Conservation (phyloP, 2,329 filamentous ascomycete species). For the Sodiomyces alkalinus region DNA sequence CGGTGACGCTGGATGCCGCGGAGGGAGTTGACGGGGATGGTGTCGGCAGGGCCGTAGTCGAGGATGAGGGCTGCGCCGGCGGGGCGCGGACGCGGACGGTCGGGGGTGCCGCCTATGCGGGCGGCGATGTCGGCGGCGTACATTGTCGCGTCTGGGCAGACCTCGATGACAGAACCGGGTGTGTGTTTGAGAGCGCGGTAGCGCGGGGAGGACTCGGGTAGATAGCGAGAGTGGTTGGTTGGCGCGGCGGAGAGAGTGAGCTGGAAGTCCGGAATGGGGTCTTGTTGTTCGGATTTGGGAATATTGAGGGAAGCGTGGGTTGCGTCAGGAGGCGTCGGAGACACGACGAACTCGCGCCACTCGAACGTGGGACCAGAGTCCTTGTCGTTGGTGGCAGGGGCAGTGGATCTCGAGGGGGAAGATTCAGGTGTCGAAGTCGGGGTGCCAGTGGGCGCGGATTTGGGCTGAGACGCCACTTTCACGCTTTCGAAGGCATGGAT, state of each 20-base stretch:
- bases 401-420: slow-evolving; percentile 21
- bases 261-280: slow-evolving; percentile 66
- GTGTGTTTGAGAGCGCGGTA: slow-evolving; percentile 60
- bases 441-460: slow-evolving; percentile 13
- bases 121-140: slow-evolving; percentile 70
- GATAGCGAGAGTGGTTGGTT: slow-evolving; percentile 71
- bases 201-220: slow-evolving; percentile 67
- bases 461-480: slow-evolving; percentile 14
- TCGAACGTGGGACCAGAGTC: slow-evolving; percentile 31
- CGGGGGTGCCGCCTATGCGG: slow-evolving; percentile 58
- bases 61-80: slow-evolving; percentile 86
- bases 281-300: slow-evolving; percentile 32
- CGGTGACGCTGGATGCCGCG: slow-evolving; percentile 73
- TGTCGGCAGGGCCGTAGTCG: slow-evolving; percentile 74
- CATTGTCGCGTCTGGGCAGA: slow-evolving; percentile 74
- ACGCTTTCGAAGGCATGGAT: slow-evolving; percentile 89
- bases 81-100: slow-evolving; percentile 41
- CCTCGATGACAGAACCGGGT: slow-evolving; percentile 62
- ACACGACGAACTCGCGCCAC: slow-evolving; percentile 75
- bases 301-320: slow-evolving; percentile 38
- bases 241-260: slow-evolving; percentile 59
- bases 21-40: slow-evolving; percentile 74
- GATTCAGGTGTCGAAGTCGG: slow-evolving; percentile 25
- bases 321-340: slow-evolving; percentile 42
- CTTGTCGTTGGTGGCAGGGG: slow-evolving; percentile 8